Evolutionary conservation across 176 grass and related monocot species (phyloP).

Genomic region (Echinochloa phyllopogon): DNA sequence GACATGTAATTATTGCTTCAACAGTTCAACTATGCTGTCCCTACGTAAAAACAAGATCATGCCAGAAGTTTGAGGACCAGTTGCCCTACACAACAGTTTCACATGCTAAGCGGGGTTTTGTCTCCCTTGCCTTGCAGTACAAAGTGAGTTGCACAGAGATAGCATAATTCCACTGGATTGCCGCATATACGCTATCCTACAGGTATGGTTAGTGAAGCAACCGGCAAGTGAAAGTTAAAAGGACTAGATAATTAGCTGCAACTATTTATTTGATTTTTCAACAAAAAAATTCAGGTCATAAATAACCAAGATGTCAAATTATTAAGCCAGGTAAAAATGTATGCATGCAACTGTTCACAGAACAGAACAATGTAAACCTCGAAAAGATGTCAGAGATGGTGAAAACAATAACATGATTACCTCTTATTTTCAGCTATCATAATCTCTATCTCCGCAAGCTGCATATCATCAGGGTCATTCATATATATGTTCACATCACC

Average conservation of each 20-base stretch:
- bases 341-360: not conserved
- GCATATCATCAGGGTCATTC: conserved; percentile 82
- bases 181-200: not conserved
- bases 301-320: not conserved
- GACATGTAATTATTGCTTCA: conserved; percentile 3
- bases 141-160: not conserved
- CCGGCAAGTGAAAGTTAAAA: not conserved
- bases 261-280: not conserved
- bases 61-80: not conserved
- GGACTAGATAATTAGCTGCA: not conserved
- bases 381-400: not conserved
- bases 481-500: conserved; percentile 98
- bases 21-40: not conserved
- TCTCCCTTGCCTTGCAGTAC: conserved; percentile 9
- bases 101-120: not conserved
- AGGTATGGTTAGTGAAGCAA: not conserved
- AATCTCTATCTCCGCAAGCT: conserved; percentile 83
- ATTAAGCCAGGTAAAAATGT: not conserved
- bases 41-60: conserved; percentile 17
- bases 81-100: not conserved
- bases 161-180: not conserved
- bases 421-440: conserved; percentile 89
- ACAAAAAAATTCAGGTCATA: not conserved
- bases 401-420: conserved; percentile 37
- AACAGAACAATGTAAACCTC: not conserved